These are phyloP conservation scores for Trypanosoma rangeli DNA, from an alignment of 208 protist genomes.

Conservation along the genomic window DNA sequence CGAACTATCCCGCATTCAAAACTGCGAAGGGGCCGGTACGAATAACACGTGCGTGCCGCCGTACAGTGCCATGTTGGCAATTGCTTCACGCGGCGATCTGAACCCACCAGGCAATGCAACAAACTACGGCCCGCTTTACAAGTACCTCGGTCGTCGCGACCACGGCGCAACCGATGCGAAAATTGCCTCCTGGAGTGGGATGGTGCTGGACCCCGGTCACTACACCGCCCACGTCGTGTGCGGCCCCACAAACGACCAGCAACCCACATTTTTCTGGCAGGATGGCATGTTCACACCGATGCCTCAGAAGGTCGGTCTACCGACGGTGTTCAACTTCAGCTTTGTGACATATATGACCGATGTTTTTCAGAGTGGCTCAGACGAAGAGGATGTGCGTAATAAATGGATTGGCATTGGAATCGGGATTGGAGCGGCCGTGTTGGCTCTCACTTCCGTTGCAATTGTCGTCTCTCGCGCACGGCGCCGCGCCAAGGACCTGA, in stretches of 20 bases:
- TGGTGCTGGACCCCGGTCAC: slow-evolving; percentile 9
- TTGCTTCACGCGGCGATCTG: slow-evolving; percentile 50
- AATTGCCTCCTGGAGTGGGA: slow-evolving; percentile 32
- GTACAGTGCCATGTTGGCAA: slow-evolving; percentile 37
- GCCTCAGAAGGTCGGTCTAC: slow-evolving; percentile 30
- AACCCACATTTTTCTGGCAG: slow-evolving; percentile 33
- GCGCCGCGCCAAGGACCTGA: neutral
- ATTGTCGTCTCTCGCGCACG: slow-evolving; percentile 1
- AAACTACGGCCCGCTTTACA: slow-evolving; percentile 30
- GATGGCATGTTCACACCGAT: slow-evolving; percentile 26
- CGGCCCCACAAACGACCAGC: slow-evolving; percentile 32
- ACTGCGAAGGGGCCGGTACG: slow-evolving; percentile 36
- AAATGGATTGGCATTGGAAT: slow-evolving; percentile 23
- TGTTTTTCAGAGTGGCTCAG: neutral
- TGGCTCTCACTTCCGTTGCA: slow-evolving; percentile 1
- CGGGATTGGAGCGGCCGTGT: neutral
- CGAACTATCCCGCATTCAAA: slow-evolving; percentile 45
- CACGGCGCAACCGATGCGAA: slow-evolving; percentile 45
- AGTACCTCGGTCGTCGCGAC: slow-evolving; percentile 30
- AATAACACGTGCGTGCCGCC: slow-evolving; percentile 31
- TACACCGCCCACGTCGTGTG: slow-evolving; percentile 32
- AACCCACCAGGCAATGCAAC: slow-evolving; percentile 35
- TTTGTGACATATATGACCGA: slow-evolving; percentile 21
- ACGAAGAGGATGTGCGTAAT: slow-evolving; percentile 12
- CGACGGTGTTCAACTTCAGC: slow-evolving; percentile 22